phyloP scores from a whole-genome alignment of 345 rosid species.

The Murraya koenigii region DNA sequence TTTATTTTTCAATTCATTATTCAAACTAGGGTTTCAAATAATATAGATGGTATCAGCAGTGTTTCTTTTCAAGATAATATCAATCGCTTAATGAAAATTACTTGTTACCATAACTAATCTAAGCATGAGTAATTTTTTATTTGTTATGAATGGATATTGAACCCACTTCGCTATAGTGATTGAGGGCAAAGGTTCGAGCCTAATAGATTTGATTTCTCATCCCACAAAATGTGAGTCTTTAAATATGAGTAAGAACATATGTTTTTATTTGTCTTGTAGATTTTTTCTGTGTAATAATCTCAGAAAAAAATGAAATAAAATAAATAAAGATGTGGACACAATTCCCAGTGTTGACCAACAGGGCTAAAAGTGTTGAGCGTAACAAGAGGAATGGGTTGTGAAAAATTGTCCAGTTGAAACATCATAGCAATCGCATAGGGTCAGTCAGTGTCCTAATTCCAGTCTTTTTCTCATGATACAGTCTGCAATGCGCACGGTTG shows the following conservation, averaged over 20 bases:
- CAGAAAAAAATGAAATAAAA: too few species aligned
- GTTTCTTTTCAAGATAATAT: background rate
- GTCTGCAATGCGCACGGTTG: slow-evolving; percentile 22
- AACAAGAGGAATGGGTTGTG: background rate
- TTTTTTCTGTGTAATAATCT: too few species aligned
- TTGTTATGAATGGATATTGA: too few species aligned
- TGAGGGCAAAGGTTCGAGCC: too few species aligned
- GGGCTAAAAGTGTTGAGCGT: background rate
- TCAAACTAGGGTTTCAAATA: slow-evolving; percentile 7
- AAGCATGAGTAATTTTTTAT: too few species aligned
- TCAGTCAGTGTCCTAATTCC: slow-evolving; percentile 10
- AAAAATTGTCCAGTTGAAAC: slow-evolving; percentile 6
- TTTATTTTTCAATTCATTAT: too few species aligned
- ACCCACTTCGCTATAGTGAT: too few species aligned
- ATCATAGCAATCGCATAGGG: background rate
- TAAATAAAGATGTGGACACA: slow-evolving; percentile 25
- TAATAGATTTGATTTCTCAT: too few species aligned
- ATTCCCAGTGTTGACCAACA: slow-evolving; percentile 56
- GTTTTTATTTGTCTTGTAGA: too few species aligned
- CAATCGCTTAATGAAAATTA: background rate
- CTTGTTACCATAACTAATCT: too few species aligned
- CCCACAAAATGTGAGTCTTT: too few species aligned
- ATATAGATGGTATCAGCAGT: background rate
- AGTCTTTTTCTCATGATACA: slow-evolving; percentile 4
- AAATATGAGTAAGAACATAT: too few species aligned